Conservation (phyloP, 2,329 filamentous ascomycete species). For the Exophiala alcalophila region DNA sequence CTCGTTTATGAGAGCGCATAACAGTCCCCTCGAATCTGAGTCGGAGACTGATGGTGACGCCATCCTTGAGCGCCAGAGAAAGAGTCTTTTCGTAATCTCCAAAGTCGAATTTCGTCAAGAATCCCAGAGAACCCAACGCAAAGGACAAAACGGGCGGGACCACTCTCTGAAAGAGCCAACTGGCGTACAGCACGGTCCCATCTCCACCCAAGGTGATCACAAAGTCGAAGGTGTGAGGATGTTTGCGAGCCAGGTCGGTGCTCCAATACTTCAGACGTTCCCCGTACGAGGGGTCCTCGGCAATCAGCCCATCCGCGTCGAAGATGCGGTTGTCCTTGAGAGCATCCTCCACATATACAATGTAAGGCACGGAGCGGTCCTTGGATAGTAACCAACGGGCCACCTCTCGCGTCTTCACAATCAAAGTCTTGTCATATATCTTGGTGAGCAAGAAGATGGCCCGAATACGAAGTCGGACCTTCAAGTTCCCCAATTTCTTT, state of each 20-base stretch:
- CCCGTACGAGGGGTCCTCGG: slow-evolving; percentile 55
- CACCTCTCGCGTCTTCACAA: slow-evolving; percentile 73
- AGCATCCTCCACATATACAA: slow-evolving; percentile 76
- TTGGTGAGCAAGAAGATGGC: slow-evolving; percentile 89
- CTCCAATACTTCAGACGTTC: slow-evolving; percentile 78
- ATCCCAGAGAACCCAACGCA: slow-evolving; percentile 87
- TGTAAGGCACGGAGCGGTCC: slow-evolving; percentile 66
- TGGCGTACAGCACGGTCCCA: slow-evolving; percentile 91
- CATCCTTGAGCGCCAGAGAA: slow-evolving; percentile 69
- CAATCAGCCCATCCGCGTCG: slow-evolving; percentile 65
- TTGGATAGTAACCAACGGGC: slow-evolving; percentile 75
- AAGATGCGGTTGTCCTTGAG: slow-evolving; percentile 71
- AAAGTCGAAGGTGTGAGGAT: slow-evolving; percentile 89
- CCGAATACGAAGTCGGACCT: slow-evolving; percentile 75
- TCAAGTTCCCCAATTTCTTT: slow-evolving; percentile 77
- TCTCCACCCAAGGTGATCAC: slow-evolving; percentile 89
- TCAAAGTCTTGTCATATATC: slow-evolving; percentile 77
- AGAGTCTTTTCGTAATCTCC: slow-evolving; percentile 68
- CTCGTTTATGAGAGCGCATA: slow-evolving; percentile 66
- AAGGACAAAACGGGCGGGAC: slow-evolving; percentile 93
- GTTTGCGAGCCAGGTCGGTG: slow-evolving; percentile 68
- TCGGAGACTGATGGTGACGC: slow-evolving; percentile 82
- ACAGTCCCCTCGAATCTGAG: slow-evolving; percentile 90
- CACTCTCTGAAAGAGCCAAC: slow-evolving; percentile 93
- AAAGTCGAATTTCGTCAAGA: slow-evolving; percentile 96